These are phyloP conservation scores for Rhinocladiella mackenziei DNA, from an alignment of 2,329 filamentous ascomycete genomes.

Conservation along the genomic window DNA sequence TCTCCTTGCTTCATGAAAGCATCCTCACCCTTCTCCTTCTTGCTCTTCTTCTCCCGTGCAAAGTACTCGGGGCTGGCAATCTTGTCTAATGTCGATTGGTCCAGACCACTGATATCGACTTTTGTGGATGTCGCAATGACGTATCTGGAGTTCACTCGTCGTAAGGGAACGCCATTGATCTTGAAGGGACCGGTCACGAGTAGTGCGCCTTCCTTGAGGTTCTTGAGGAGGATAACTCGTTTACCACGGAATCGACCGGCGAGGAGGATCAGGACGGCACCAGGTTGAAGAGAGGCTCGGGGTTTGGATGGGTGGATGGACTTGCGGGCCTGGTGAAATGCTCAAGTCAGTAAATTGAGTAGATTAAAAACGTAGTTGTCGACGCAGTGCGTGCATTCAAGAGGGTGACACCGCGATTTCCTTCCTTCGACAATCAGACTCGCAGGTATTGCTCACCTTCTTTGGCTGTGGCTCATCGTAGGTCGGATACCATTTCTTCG, in stretches of 20 bases:
- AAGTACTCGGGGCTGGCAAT: constrained; percentile 90
- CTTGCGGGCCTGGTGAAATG: constrained; percentile 75
- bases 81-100: constrained; percentile 70
- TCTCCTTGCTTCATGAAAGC: constrained; percentile 99
- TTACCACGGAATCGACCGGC: constrained; percentile 99
- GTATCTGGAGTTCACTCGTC: constrained; percentile 59
- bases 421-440: no score
- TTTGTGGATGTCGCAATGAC: constrained; percentile 49
- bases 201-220: constrained; percentile 94
- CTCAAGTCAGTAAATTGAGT: constrained; percentile 6
- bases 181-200: constrained; percentile 99
- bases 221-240: constrained; percentile 98
- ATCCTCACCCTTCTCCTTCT: constrained; percentile 95
- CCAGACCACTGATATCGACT: constrained; percentile 69
- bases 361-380: background rate
- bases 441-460: constrained; percentile 77
- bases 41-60: constrained; percentile 80
- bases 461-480: constrained; percentile 84
- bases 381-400: background rate
- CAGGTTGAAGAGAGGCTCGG: constrained; percentile 85
- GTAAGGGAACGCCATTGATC: constrained; percentile 98
- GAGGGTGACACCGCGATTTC: no score
- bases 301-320: constrained; percentile 80
- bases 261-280: constrained; percentile 96
- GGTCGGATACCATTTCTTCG: constrained; percentile 98